phyloP scores from a whole-genome alignment of 2,329 filamentous ascomycete genomes.

The Colletotrichum sp. region DNA sequence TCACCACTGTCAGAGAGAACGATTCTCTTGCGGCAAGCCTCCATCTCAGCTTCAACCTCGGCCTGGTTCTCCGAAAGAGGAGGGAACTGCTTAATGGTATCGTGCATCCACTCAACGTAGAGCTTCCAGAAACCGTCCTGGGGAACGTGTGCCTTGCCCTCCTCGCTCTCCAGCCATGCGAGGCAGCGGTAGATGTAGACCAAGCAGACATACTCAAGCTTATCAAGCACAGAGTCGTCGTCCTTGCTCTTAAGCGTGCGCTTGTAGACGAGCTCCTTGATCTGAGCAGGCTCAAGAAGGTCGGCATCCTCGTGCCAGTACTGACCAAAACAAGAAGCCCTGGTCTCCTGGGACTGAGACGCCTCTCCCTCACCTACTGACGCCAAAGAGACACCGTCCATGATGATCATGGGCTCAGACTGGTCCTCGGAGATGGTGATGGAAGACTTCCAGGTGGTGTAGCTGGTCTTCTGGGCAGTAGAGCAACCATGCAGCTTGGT shows the following conservation, averaged over 20 bases:
- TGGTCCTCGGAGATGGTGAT: slow-evolving; percentile 12
- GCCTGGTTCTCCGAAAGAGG: background rate
- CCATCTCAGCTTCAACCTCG: slow-evolving; percentile 1
- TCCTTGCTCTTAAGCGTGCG: slow-evolving; percentile 16
- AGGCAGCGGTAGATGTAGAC: slow-evolving; percentile 12
- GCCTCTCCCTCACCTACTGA: slow-evolving; percentile 6
- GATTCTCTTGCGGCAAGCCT: background rate
- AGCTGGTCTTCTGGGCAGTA: slow-evolving; percentile 14
- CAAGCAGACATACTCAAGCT: slow-evolving; percentile 15
- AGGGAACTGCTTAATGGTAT: slow-evolving; percentile 7
- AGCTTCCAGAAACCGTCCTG: slow-evolving; percentile 12
- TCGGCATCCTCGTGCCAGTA: slow-evolving; percentile 10
- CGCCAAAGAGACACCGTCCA: slow-evolving; percentile 10
- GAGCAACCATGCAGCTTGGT: slow-evolving; percentile 9
- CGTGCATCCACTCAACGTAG: slow-evolving; percentile 13
- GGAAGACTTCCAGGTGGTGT: slow-evolving; percentile 16
- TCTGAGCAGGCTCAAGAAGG: slow-evolving; percentile 5
- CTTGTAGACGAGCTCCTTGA: slow-evolving; percentile 12
- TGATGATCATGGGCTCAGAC: slow-evolving; percentile 5
- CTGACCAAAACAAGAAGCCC: slow-evolving; percentile 10
- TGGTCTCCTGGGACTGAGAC: background rate
- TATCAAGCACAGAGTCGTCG: slow-evolving; percentile 12
- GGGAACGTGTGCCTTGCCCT: background rate
- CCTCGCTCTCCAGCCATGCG: slow-evolving; percentile 5
- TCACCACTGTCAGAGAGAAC: slow-evolving; percentile 10